Base-by-base conservation (phyloP, 352 stramenopile genomes). In the Peronospora farinosa region DNA sequence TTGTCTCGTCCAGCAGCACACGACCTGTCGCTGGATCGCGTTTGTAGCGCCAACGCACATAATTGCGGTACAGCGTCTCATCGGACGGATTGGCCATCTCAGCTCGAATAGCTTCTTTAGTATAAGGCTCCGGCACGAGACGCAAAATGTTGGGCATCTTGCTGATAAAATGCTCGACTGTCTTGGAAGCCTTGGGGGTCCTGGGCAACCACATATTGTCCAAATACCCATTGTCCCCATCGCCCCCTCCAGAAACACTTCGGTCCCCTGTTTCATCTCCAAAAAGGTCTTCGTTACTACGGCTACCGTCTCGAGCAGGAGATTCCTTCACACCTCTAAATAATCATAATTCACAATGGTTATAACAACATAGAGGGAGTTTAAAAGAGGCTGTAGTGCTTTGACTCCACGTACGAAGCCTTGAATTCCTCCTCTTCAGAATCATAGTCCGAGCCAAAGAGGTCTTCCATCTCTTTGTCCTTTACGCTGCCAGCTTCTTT, bases 361-460 rank as follows among this genome's bases (percentile, higher is more conserved):
- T n/a, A 51, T 19, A 64, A 45, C 39, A 47, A 42, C 4, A 15
- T 35, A 36, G 7, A 47, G 42, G 44, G 12, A 40, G n/a, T 15
- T 27, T 25, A 11, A 30, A 3, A n/a, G 11, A 17, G 13, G 40
- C 40, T 8, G n/a, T 2, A 33, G 21, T 12, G 8, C 23, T 17
- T 9, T 23, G 16, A n/a, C n/a, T 3, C 6, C 11, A 71, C 74
- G 51, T 82, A 88, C 77, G 74, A 86, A 36, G 82, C 82, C 57
- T 93, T 91, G 67, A 93, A 91, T 49, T 93, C 82, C 42, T 93
- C 82, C 53, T 92, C 81, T 44, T 88, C 82, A 49, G 82, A 93
- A 61, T 93, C 82, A 58, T 93, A 93, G 53, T 93, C 82, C 32
- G 82, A 93, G 42, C 82, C 82, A 48, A 93, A 93, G 16, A 93